These are phyloP conservation scores for Elsinoe fawcettii DNA, from an alignment of 2,329 filamentous ascomycete genomes.

Conservation along the genomic window DNA sequence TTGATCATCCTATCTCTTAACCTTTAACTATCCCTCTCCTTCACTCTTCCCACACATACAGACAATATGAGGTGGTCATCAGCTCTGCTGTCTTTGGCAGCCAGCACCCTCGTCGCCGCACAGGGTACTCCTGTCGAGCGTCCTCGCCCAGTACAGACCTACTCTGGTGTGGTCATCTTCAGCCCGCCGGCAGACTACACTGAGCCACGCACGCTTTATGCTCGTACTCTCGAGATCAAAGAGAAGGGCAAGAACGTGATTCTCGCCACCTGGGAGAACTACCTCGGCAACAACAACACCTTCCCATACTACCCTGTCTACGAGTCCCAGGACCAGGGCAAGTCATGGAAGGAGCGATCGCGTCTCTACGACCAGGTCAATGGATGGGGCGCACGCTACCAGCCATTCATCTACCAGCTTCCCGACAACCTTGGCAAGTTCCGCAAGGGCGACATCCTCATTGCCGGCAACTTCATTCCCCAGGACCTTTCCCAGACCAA, in stretches of 20 bases:
- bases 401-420: slow-evolving; percentile 61
- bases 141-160: slow-evolving; percentile 11
- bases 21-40: background rate
- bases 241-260: slow-evolving; percentile 28
- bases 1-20: background rate
- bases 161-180: slow-evolving; percentile 22
- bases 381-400: slow-evolving; percentile 59
- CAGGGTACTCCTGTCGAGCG: slow-evolving; percentile 1
- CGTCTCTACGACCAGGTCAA: slow-evolving; percentile 57
- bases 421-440: slow-evolving; percentile 51
- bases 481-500: slow-evolving; percentile 53
- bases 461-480: slow-evolving; percentile 54
- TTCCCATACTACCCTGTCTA: slow-evolving; percentile 40
- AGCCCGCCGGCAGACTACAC: slow-evolving; percentile 24
- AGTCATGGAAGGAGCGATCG: slow-evolving; percentile 56
- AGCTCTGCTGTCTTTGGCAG: slow-evolving; percentile 8
- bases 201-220: slow-evolving; percentile 41
- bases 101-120: background rate
- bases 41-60: background rate
- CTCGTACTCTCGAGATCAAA: slow-evolving; percentile 40
- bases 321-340: slow-evolving; percentile 39
- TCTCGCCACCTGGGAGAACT: slow-evolving; percentile 50
- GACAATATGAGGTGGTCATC: slow-evolving; percentile 6
- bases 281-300: slow-evolving; percentile 39
- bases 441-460: slow-evolving; percentile 54